phyloP scores from a whole-genome alignment of 2,329 filamentous ascomycete genomes.

The Grosmannia serpens region DNA sequence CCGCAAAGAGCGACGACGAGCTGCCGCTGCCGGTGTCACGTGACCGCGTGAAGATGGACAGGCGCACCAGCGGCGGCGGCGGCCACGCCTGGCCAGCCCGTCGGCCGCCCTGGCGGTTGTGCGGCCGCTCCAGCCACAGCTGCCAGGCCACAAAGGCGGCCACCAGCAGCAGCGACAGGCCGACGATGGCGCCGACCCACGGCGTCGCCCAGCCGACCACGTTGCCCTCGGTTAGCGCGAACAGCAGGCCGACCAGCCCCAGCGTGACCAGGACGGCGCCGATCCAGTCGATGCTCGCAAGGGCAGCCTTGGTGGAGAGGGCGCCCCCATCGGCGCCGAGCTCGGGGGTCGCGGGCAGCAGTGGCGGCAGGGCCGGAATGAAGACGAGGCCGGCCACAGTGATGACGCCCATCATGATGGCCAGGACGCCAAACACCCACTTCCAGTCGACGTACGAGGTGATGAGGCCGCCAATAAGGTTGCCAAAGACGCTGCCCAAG shows the following conservation, averaged over 20 bases:
- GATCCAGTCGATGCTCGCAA: conserved; percentile 47
- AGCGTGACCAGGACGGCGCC: conserved; percentile 52
- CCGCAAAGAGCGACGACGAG: conserved; percentile 34
- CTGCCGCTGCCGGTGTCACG: background rate
- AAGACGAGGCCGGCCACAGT: conserved; percentile 45
- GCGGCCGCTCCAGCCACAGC: conserved; percentile 41
- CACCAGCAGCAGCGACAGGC: conserved; percentile 44
- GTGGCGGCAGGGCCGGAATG: conserved; percentile 32
- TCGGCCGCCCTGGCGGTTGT: conserved; percentile 16
- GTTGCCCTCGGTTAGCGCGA: conserved; percentile 58
- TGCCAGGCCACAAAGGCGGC: conserved; percentile 50
- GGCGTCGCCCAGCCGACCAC: conserved; percentile 55
- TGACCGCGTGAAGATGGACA: conserved; percentile 47
- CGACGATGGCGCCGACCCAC: conserved; percentile 50
- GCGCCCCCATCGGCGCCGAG: conserved; percentile 14
- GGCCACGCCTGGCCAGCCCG: conserved; percentile 14
- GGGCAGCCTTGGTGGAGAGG: conserved; percentile 14
- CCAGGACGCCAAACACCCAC: conserved; percentile 56
- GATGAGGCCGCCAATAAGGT: conserved; percentile 52
- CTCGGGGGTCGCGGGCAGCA: conserved; percentile 7
- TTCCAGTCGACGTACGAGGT: conserved; percentile 52
- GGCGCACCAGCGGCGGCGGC: conserved; percentile 50
- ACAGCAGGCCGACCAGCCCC: conserved; percentile 50
- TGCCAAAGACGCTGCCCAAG: conserved; percentile 52
- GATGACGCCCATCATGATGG: conserved; percentile 45